phyloP scores from a whole-genome alignment of 139 green algal genomes.

The Dunaliella primolecta region DNA sequence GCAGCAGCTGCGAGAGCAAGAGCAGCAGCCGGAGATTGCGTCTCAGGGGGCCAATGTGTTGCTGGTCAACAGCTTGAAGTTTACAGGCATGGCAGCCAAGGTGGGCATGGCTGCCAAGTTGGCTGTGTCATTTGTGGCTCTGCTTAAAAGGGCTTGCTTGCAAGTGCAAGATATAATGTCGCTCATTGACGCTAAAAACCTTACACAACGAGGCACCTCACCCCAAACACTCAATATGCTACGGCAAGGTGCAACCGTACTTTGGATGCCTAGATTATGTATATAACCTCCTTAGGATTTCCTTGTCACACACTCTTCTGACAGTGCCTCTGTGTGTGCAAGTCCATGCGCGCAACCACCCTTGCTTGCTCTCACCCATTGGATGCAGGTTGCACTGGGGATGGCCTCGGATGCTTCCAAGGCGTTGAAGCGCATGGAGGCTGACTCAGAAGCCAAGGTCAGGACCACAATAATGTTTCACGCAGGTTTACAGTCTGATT shows the following conservation, averaged over 20 bases:
- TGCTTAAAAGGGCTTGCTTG: too few species aligned
- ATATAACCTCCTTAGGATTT: too few species aligned
- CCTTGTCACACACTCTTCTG: too few species aligned
- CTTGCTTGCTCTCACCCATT: too few species aligned
- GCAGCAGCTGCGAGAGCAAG: not conserved
- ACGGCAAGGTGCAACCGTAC: too few species aligned
- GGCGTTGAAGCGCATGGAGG: constrained; percentile 27
- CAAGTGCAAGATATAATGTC: too few species aligned
- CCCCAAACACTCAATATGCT: too few species aligned
- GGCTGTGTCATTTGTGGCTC: too few species aligned
- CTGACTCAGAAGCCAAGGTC: constrained; percentile 29
- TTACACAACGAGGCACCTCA: too few species aligned
- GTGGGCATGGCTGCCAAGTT: constrained; percentile 8
- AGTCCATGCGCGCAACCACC: too few species aligned
- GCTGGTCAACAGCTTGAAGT: constrained; percentile 21
- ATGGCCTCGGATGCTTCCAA: constrained; percentile 23
- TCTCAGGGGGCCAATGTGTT: constrained; percentile 20
- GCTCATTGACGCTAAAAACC: too few species aligned
- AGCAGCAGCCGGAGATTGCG: not conserved
- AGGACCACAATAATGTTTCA: not conserved
- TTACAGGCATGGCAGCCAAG: constrained; percentile 28
- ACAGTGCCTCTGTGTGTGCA: not conserved
- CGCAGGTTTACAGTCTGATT: not conserved
- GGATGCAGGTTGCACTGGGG: constrained; percentile 17
- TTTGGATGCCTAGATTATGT: too few species aligned